These are phyloP conservation scores for Metahyphopichia silvanorum DNA, from an alignment of 805 yeast species.

Conservation along the genomic window DNA sequence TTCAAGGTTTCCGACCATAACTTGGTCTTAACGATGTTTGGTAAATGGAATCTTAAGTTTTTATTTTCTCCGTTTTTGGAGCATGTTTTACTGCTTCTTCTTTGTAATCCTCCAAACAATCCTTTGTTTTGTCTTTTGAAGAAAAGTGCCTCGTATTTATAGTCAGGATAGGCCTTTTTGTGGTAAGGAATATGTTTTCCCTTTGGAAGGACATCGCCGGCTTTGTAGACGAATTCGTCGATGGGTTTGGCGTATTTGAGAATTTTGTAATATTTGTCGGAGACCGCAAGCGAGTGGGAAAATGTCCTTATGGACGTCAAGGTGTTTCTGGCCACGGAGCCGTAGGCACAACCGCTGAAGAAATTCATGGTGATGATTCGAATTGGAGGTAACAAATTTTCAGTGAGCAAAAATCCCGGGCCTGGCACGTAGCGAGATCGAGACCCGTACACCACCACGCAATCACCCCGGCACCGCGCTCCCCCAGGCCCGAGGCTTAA, in stretches of 20 bases:
- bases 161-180: conserved; percentile 22
- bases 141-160: conserved; percentile 60
- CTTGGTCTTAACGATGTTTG: conserved; percentile 72
- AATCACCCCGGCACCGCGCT: too few relatives aligned
- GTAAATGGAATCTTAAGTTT: conserved; percentile 70
- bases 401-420: too few relatives aligned
- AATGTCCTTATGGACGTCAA: conserved; percentile 1
- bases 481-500: too few relatives aligned
- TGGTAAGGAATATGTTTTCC: conserved; percentile 21
- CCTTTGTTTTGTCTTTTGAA: conserved; percentile 88
- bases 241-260: conserved; percentile 37
- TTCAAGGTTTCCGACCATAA: conserved; percentile 83
- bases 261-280: conserved; percentile 39
- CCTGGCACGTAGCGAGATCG: too few relatives aligned
- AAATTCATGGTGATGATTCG: too few relatives aligned
- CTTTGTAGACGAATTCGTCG: conserved; percentile 31
- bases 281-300: conserved; percentile 5
- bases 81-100: conserved; percentile 71
- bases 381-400: too few relatives aligned
- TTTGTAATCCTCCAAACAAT: conserved; percentile 83
- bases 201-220: conserved; percentile 31
- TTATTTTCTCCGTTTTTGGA: conserved; percentile 74
- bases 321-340: neutral
- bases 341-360: too few relatives aligned
- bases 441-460: too few relatives aligned